A percentile compares a stretch with the other conserved stretches of the same genome.
Conservation (phyloP, 2,329 filamentous ascomycete genomes). For the Stemphylium vesicarium region DNA sequence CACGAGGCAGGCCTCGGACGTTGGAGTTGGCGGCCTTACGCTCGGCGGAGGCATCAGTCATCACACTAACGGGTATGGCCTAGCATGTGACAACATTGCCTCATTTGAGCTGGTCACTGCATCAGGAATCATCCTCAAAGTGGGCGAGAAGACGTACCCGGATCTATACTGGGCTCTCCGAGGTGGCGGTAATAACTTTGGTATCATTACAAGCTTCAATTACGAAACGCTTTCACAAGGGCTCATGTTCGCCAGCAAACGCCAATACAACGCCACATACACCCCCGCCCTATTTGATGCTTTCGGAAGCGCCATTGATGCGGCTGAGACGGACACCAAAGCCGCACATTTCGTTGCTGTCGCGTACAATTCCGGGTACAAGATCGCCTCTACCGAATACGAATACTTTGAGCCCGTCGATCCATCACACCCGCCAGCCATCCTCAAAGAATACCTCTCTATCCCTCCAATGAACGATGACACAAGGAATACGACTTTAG, state of each 20-base stretch:
- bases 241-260: conserved; percentile 9
- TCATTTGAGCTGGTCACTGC: conserved; percentile 42
- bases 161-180: conserved; percentile 51
- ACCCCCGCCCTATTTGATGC: conserved; percentile 24
- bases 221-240: conserved; percentile 21
- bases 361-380: conserved; percentile 10
- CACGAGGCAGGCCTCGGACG: conserved; percentile 14
- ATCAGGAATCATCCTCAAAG: conserved; percentile 23
- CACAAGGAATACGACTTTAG: conserved; percentile 24
- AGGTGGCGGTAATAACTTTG: conserved; percentile 46
- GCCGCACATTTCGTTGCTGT: conserved; percentile 32
- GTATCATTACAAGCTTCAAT: conserved; percentile 40
- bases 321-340: conserved; percentile 23
- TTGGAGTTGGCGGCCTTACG: conserved; percentile 29
- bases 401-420: conserved; percentile 27
- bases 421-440: conserved; percentile 15
- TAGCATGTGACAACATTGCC: conserved; percentile 41
- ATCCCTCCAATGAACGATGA: conserved; percentile 24
- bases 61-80: conserved; percentile 16
- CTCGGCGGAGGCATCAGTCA: conserved; percentile 27
- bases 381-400: conserved; percentile 22
- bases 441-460: conserved; percentile 30
- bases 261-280: conserved; percentile 10
- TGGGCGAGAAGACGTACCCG: conserved; percentile 30
- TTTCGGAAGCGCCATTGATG: conserved; percentile 23